phyloP scores from a whole-genome alignment of 345 rosid species.

The Cardamine occulta region DNA sequence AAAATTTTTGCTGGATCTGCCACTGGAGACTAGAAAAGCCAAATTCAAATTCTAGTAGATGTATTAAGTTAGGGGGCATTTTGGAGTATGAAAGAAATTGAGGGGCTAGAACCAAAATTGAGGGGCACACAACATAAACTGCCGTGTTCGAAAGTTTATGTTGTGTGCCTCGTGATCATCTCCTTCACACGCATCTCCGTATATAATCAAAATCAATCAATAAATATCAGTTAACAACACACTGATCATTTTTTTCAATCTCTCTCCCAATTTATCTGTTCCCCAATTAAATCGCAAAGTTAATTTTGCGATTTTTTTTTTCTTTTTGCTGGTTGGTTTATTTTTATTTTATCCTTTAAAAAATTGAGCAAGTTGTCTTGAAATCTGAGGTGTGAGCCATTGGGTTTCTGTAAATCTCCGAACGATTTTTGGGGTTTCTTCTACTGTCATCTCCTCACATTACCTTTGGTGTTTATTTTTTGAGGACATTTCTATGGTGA shows the following conservation, averaged over 20 bases:
- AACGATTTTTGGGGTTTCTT: constrained; percentile 4
- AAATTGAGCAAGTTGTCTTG: constrained; percentile 29
- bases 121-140: too few species aligned
- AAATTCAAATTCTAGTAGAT: too few species aligned
- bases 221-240: background rate
- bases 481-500: constrained; percentile 55
- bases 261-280: constrained; percentile 14
- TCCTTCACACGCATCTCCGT: constrained; percentile 32
- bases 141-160: constrained; percentile 24
- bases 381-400: constrained; percentile 31
- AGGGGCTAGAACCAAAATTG: constrained; percentile 2
- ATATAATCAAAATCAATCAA: constrained; percentile 24
- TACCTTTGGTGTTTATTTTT: constrained; percentile 9
- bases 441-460: background rate
- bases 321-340: constrained; percentile 15
- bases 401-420: constrained; percentile 30
- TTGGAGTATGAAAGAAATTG: background rate
- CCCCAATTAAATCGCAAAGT: constrained; percentile 12
- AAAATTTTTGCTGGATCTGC: too few species aligned
- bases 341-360: background rate
- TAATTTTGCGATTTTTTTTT: constrained; percentile 10
- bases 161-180: constrained; percentile 38
- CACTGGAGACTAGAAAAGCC: too few species aligned
- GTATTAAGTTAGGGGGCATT: background rate
- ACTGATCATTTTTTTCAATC: background rate